Conservation (phyloP, 257 asterid species). For the Salvia rosmarinus region DNA sequence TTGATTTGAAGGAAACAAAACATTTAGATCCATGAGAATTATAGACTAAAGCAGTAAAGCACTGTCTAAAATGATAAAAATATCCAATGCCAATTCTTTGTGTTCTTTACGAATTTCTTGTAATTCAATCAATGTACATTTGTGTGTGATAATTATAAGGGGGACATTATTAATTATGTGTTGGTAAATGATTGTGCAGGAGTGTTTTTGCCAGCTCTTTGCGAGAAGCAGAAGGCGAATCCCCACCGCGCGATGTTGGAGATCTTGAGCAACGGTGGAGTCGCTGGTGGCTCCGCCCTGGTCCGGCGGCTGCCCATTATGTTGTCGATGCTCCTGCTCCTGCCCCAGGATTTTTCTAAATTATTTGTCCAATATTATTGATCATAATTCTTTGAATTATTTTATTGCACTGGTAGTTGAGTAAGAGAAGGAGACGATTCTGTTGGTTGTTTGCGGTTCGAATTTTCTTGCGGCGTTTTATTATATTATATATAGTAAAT, state of each 20-base stretch:
- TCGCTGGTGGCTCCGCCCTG: slow-evolving; percentile 43
- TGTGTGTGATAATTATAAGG: too few relatives aligned
- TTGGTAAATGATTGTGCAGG: slow-evolving; percentile 43
- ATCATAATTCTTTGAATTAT: slow-evolving; percentile 23
- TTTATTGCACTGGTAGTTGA: slow-evolving; percentile 1
- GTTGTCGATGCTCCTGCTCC: slow-evolving; percentile 43
- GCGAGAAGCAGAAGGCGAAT: slow-evolving; percentile 55
- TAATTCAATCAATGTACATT: too few relatives aligned
- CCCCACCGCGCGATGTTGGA: slow-evolving; percentile 69
- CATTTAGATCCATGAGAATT: too few relatives aligned
- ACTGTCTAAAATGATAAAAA: too few relatives aligned
- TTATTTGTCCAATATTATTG: not conserved
- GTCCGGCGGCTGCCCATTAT: slow-evolving; percentile 28
- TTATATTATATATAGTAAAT: slow-evolving; percentile 2
- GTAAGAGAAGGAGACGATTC: slow-evolving; percentile 24
- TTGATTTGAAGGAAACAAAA: too few relatives aligned
- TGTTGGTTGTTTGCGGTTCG: slow-evolving; percentile 17
- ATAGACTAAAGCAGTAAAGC: too few relatives aligned
- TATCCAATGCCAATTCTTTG: too few relatives aligned
- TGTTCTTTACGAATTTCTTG: too few relatives aligned
- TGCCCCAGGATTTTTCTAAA: slow-evolving; percentile 21
- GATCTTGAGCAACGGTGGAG: slow-evolving; percentile 63
- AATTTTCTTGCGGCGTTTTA: slow-evolving; percentile 19
- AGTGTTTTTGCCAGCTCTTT: slow-evolving; percentile 63
- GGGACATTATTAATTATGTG: too few relatives aligned